Percentiles rank a stretch among this genome's conserved stretches.
These are phyloP conservation scores for Harringtonia aguacate DNA, from an alignment of 2,329 filamentous ascomycete genomes.

Conservation along the genomic window DNA sequence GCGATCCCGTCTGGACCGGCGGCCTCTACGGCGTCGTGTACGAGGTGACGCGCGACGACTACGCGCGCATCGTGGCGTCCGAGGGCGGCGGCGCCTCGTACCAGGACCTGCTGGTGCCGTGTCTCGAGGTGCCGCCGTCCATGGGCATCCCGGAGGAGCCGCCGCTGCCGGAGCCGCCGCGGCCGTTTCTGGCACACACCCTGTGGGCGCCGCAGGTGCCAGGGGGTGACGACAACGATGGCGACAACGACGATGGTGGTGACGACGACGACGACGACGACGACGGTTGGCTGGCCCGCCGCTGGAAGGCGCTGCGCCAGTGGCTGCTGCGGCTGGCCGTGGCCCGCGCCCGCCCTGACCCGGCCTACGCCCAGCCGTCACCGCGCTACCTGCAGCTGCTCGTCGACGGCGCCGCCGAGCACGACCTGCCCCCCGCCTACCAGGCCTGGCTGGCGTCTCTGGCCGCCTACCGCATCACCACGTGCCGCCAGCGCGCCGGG, in stretches of 20 bases:
- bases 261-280: constrained; percentile 11
- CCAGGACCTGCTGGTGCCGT: constrained; percentile 70
- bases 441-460: constrained; percentile 60
- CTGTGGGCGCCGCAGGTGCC: constrained; percentile 57
- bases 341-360: constrained; percentile 45
- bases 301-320: constrained; percentile 21
- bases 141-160: constrained; percentile 55
- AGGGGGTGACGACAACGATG: constrained; percentile 14
- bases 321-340: constrained; percentile 30
- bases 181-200: constrained; percentile 73
- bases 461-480: constrained; percentile 61
- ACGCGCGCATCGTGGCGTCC: constrained; percentile 74
- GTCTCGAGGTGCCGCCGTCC: constrained; percentile 52
- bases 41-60: constrained; percentile 78
- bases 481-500: constrained; percentile 54
- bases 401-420: constrained; percentile 66
- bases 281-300: constrained; percentile 15
- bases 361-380: constrained; percentile 71
- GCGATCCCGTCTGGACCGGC: constrained; percentile 57
- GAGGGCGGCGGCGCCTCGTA: constrained; percentile 86
- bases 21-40: constrained; percentile 90
- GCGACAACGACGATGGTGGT: constrained; percentile 6
- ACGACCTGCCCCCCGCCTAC: constrained; percentile 70
- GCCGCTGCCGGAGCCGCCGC: constrained; percentile 40
- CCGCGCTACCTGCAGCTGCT: constrained; percentile 75